A percentile compares a stretch with the other conserved stretches of the same genome.
Evolutionary conservation across 2,329 filamentous ascomycete species (phyloP).

Genomic region (Colletotrichum navitas): DNA sequence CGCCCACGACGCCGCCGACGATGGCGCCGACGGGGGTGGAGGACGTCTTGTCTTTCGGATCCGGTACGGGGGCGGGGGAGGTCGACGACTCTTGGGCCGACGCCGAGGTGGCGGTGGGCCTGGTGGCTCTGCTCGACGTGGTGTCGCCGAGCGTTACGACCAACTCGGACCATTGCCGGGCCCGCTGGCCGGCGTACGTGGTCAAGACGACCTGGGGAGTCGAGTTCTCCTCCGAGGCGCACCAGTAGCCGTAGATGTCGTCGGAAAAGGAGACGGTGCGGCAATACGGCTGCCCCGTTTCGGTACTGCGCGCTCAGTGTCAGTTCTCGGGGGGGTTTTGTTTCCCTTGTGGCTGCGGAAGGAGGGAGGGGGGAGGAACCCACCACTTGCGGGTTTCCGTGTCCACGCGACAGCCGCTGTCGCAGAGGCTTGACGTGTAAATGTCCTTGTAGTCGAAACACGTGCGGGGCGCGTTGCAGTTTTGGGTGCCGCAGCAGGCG

Average conservation of each 20-base stretch:
- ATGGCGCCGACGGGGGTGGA: constrained; percentile 52
- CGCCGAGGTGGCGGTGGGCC: constrained; percentile 10
- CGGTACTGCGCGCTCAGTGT: constrained; percentile 51
- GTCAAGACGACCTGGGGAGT: constrained; percentile 55
- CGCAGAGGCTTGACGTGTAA: constrained; percentile 53
- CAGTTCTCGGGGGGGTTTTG: constrained; percentile 28
- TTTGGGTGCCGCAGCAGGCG: constrained; percentile 56
- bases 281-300: constrained; percentile 54
- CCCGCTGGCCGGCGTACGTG: constrained; percentile 55
- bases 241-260: constrained; percentile 60
- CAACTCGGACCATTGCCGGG: constrained; percentile 47
- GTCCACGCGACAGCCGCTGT: constrained; percentile 56
- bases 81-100: background rate
- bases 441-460: constrained; percentile 57
- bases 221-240: constrained; percentile 51
- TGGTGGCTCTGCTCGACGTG: constrained; percentile 3
- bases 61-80: constrained; percentile 2
- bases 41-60: constrained; percentile 26
- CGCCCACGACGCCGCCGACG: constrained; percentile 55
- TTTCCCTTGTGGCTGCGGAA: background rate
- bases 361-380: constrained; percentile 23
- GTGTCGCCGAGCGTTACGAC: constrained; percentile 30
- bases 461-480: constrained; percentile 52
- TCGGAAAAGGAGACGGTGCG: constrained; percentile 59
- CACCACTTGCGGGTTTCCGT: constrained; percentile 62